Conservation (phyloP, 495 filamentous ascomycete species). For the Lasiosphaeria miniovina region DNA sequence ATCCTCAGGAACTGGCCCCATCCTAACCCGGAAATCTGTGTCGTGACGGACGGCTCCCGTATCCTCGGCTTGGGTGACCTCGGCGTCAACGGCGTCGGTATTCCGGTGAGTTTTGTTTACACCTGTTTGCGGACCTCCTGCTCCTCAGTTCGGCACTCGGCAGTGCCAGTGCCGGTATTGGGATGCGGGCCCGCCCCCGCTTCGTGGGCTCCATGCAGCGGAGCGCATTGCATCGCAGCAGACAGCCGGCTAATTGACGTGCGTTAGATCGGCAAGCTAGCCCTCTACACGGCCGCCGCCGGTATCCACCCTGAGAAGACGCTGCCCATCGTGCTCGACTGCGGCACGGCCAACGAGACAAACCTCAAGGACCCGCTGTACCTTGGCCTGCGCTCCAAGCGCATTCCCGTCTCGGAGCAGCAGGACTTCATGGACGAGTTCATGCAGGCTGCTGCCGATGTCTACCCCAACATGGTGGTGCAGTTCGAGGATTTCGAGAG, state of each 20-base stretch:
- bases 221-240: not conserved
- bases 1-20: conserved; percentile 91
- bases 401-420: conserved; percentile 76
- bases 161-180: conserved; percentile 1
- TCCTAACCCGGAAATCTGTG: conserved; percentile 85
- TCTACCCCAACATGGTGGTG: conserved; percentile 89
- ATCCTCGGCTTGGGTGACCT: conserved; percentile 96
- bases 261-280: conserved; percentile 72
- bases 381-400: conserved; percentile 81
- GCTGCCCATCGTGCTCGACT: conserved; percentile 85
- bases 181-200: conserved; percentile 10
- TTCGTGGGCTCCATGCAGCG: conserved; percentile 1
- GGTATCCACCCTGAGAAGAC: conserved; percentile 92
- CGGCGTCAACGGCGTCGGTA: conserved; percentile 96
- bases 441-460: conserved; percentile 86
- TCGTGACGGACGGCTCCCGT: conserved; percentile 94
- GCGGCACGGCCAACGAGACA: conserved; percentile 85
- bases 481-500: conserved; percentile 99
- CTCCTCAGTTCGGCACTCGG: conserved; percentile 7
- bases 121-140: not conserved
- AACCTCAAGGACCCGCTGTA: conserved; percentile 92
- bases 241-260: conserved; percentile 23
- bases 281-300: conserved; percentile 92
- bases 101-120: conserved; percentile 66
- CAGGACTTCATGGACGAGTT: conserved; percentile 95